A percentile compares a stretch with the other conserved stretches of the same genome.
Evolutionary conservation across 2,329 filamentous ascomycete genomes (phyloP).

Genomic region (Setomelanomma holmii): DNA sequence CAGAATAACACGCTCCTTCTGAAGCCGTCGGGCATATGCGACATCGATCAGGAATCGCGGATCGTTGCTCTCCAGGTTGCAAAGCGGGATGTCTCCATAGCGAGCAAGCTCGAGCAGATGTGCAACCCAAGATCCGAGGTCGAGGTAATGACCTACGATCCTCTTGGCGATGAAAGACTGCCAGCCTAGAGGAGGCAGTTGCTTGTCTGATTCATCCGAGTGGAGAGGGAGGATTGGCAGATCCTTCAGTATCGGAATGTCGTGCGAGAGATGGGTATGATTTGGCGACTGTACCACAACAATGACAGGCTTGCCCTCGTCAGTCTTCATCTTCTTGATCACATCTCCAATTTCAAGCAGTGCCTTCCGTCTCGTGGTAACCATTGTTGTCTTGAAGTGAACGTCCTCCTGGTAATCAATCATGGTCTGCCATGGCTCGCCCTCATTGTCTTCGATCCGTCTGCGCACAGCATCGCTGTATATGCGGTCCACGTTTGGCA

Average conservation of each 20-base stretch:
- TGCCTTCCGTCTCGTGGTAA: constrained; percentile 88
- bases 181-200: constrained; percentile 91
- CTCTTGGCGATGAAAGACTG: constrained; percentile 87
- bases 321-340: constrained; percentile 87
- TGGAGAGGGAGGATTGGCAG: constrained; percentile 83
- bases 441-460: constrained; percentile 69
- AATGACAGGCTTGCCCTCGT: constrained; percentile 80
- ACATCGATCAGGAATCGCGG: constrained; percentile 95
- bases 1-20: constrained; percentile 89
- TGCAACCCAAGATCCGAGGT: constrained; percentile 88
- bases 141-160: constrained; percentile 87
- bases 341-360: constrained; percentile 86
- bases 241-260: constrained; percentile 82
- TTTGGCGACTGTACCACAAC: constrained; percentile 92
- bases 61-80: constrained; percentile 93
- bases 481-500: constrained; percentile 89
- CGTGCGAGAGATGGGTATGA: constrained; percentile 78
- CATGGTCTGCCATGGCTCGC: constrained; percentile 76
- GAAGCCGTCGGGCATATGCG: constrained; percentile 87
- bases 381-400: constrained; percentile 83
- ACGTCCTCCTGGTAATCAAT: constrained; percentile 88
- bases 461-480: constrained; percentile 78
- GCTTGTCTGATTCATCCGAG: constrained; percentile 82
- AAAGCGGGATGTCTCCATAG: constrained; percentile 93
- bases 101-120: constrained; percentile 87